Base-by-base conservation (phyloP, 2,329 filamentous ascomycete species). In the Calonectria pseudoturangicola region DNA sequence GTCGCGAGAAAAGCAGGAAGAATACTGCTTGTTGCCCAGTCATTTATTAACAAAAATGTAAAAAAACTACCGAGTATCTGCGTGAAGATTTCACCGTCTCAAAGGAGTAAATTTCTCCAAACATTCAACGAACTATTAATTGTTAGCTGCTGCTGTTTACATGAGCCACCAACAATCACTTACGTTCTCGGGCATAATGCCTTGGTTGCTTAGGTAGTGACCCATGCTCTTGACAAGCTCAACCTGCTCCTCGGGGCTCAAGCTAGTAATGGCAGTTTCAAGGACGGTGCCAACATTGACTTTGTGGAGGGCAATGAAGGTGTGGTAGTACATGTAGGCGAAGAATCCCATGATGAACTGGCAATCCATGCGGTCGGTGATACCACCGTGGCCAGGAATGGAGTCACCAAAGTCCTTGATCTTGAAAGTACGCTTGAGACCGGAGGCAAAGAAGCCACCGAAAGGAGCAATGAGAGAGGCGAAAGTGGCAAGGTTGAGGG, bases 301-400 rank as follows among this genome's bases (percentile, higher is more conserved):
- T 84, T 96, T 95, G 88, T 98, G 92, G 8, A 95, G 89, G 4
- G 96, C 96, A 81, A 99, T 96, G 84, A 99, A 99, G 81, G 94
- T 97, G 84, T 98, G 96, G 86, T 97, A 99, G 87, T 99, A 99
- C 90, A 99, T 96, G 87, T 95, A 98, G 18, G 96, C 92, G 81
- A 99, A 98, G 85, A 98, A 97, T 10, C 97, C 97, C 97, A 99
- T 99, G 87, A 98, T 98, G 87, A 99, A 99, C 83, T 99, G 97
- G 84, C 97, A 99, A 83, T 99, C 97, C 96, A 99, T 98, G 74
- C 97, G 94, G 83, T 99, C 97, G 18, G 97, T 99, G 87, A 99
- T 98, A 79, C 97, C 97, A 73, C 97, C 97, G 81, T 99, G 97
- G 27, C 97, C 97, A 1, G 97, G 97, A 79, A 99, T 99, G 1